Evolutionary conservation across 2,329 filamentous ascomycete genomes (phyloP).

Genomic region (Fusarium bactridioides): DNA sequence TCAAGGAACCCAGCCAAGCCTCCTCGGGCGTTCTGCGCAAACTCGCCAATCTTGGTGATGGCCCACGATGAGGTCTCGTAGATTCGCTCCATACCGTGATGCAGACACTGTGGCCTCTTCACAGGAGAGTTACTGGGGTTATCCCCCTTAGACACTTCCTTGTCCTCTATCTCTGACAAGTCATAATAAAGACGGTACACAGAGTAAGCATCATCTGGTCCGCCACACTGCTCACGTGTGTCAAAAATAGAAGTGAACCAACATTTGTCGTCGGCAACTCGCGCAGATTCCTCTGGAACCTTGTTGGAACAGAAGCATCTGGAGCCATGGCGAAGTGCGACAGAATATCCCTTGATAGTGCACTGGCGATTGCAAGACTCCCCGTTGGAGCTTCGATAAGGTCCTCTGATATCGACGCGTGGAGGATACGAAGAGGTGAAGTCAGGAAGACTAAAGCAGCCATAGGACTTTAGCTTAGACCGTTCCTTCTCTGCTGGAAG

Average conservation of each 20-base stretch:
- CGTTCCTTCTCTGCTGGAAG: accelerated
- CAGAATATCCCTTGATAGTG: neutral
- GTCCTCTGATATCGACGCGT: neutral
- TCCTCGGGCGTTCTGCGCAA: neutral
- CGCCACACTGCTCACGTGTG: neutral
- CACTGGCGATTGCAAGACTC: neutral
- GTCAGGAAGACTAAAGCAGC: neutral
- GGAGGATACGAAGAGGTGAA: neutral
- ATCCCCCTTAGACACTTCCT: neutral
- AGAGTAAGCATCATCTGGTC: neutral
- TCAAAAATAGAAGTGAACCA: neutral
- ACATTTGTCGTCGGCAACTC: neutral
- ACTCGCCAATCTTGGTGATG: neutral
- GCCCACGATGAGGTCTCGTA: neutral
- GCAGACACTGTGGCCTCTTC: neutral
- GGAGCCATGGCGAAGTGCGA: neutral
- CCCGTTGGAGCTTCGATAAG: neutral
- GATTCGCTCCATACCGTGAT: neutral
- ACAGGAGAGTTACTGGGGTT: neutral
- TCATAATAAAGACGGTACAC: neutral
- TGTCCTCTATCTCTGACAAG: neutral
- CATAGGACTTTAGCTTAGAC: neutral
- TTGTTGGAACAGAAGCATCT: neutral
- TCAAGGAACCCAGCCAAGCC: neutral
- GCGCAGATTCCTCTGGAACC: neutral